Evolutionary conservation across 176 grass and related monocot species (phyloP), one percentile per base, ranked within the genome.

Genomic region (Aegilops tauschii): DNA sequence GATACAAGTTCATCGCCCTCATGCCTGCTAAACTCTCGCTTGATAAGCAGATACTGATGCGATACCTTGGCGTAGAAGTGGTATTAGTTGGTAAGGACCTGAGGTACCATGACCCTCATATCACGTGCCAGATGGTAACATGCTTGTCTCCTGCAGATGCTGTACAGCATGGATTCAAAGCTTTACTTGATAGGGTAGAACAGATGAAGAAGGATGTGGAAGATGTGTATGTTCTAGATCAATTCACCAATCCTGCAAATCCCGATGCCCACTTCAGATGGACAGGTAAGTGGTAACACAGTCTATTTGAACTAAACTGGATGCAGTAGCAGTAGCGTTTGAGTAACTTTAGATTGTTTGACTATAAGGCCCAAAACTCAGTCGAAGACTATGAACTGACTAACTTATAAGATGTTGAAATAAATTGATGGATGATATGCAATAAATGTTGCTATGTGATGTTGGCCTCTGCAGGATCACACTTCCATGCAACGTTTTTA

Each of bases 241-340:
- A 98, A 69, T 94, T 94, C 76, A 76, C 61, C 39, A 95, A 98
- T 73, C 80, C 77, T 42, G 91, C 93, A 34, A 98, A 98, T 81
- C 93, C 83, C 9, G 93, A 98, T 31, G 93, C 91, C 8, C 96
- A 98, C 36, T 90, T 95, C 75, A 92, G 42, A 87, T 84, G 90
- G 81, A 54, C 16, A 2, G 50, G 50, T 54, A 54, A 54, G 5
- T 18, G 50, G 50, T 54, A 54, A 54, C 50, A 54, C 50, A 54
- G 47, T 81, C 9, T 80, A 35, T 67, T 81, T 65, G 5, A 74
- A 76, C 45, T 81, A 73, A 68, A 79, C 14, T 70, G 18, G 12
- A 77, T 77, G 25, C 16, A 10, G 29, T 20, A 67, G 31, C 3
- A 65, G n/a, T 54, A 40, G 8, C n/a, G 42, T 82, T 82, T 8